A percentile compares a stretch with the other conserved stretches of the same genome.
These are phyloP conservation scores for Vickermania ingenoplastis DNA, from an alignment of 208 protist species.

Conservation along the genomic window DNA sequence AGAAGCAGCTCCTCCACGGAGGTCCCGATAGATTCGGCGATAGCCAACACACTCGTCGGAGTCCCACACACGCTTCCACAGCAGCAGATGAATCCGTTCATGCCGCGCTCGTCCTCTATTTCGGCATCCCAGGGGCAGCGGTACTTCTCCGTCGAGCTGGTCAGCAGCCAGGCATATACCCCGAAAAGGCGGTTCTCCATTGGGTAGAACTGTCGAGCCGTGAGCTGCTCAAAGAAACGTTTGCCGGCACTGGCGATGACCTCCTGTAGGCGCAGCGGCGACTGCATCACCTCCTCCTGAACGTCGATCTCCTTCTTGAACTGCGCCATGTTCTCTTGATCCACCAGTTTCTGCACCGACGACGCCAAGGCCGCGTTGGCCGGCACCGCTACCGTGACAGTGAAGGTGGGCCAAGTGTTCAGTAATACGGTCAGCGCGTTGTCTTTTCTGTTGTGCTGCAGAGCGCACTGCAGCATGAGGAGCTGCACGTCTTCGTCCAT, in stretches of 20 bases:
- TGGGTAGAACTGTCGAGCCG: neutral
- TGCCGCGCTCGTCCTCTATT: neutral
- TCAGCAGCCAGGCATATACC: neutral
- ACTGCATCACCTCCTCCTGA: neutral
- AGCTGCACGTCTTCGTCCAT: neutral
- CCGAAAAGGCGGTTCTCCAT: neutral
- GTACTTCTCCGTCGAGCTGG: neutral
- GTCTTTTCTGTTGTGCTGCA: neutral
- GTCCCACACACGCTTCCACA: neutral
- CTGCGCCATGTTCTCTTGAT: neutral
- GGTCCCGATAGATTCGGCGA: neutral
- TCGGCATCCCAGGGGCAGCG: neutral
- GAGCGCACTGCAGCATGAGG: neutral
- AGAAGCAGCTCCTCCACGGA: neutral
- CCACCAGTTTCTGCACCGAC: neutral
- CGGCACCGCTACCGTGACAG: neutral
- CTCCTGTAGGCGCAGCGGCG: neutral
- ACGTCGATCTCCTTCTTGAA: neutral
- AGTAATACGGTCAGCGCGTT: neutral
- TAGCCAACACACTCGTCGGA: neutral
- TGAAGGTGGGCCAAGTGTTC: neutral
- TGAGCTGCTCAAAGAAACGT: neutral
- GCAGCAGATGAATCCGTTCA: neutral
- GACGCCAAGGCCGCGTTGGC: neutral
- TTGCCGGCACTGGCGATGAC: neutral